Evolutionary conservation across 2,329 filamentous ascomycete species (phyloP), one percentile per base, ranked within the genome.

Genomic region (Claviceps arundinis): DNA sequence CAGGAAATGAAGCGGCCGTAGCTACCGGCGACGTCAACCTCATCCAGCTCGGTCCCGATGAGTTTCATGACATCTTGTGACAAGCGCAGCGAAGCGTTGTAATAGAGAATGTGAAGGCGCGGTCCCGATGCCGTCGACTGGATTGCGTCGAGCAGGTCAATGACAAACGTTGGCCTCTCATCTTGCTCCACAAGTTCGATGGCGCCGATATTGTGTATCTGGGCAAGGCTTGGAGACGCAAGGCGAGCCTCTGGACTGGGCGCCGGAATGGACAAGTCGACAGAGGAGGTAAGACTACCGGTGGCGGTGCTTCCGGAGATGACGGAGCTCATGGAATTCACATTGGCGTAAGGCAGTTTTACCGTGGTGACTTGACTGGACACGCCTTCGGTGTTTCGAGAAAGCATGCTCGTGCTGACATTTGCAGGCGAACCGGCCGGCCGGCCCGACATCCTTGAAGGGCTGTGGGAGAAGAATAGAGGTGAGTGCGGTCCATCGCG

Each of bases 171-270:
- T 2, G 86, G 87, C 47, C 87, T 73, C 48, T 84, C 79, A 62
- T 93, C 87, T 57, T 85, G 78, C 61, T 91, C 86, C 42, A 93
- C 66, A 41, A 91, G 69, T 64, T 91, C 87, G 19, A 84, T 68
- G 9, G 88, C 75, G 24, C 84, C 82, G 50, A 89, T 73, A 26
- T 77, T 76, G 43, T 78, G 78, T 49, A 80, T 69, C 50, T 80
- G 74, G 45, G 49, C 34, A 8, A 80, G 56, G 5, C 73, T 71
- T 2, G 78, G 71, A 1, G 70, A 65, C 51, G 72, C 67, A 5
- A 70, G 66, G 55, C 71, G 70, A 26, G 65, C 65, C 52, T 81
- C 80, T 8, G 78, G 74, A 50, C 75, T 82, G 44, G 69, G 62
- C 30, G 72, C 70, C 14, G 75, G 65, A n/a, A 71, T 65, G 13